These are phyloP conservation scores for Monosporozyma servazzii DNA, from an alignment of 805 yeast species.

Conservation along the genomic window DNA sequence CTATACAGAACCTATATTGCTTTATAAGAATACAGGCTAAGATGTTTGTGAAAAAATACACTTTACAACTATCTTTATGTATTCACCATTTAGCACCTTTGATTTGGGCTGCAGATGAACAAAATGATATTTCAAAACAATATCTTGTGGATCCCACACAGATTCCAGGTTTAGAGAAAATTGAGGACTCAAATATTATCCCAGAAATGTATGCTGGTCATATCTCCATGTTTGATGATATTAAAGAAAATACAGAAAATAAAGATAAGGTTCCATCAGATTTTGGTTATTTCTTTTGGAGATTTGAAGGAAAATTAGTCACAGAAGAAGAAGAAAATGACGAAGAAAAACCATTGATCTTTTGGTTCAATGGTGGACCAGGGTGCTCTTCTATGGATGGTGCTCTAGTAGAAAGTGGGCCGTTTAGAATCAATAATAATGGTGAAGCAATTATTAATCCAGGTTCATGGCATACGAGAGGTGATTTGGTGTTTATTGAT, in stretches of 20 bases:
- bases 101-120: neutral
- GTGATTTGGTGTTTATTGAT: constrained; percentile 77
- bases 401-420: constrained; percentile 86
- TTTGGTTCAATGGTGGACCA: constrained; percentile 98
- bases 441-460: constrained; percentile 44
- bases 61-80: neutral
- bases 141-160: constrained; percentile 19
- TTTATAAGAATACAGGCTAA: neutral
- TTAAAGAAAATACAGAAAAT: constrained; percentile 18
- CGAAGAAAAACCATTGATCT: constrained; percentile 38
- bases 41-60: neutral
- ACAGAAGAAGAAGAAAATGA: constrained; percentile 12
- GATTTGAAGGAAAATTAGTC: constrained; percentile 30
- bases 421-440: constrained; percentile 51
- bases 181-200: constrained; percentile 13
- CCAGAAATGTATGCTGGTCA: constrained; percentile 57
- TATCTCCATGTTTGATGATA: constrained; percentile 34
- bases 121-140: neutral
- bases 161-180: constrained; percentile 22
- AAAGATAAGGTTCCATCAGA: constrained; percentile 4
- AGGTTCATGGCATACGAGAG: constrained; percentile 79
- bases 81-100: neutral
- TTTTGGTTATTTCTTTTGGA: constrained; percentile 62
- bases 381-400: constrained; percentile 99
- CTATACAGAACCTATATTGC: neutral